These are phyloP conservation scores for Arxiozyma bovina DNA, from an alignment of 1,139 yeast species.

Conservation along the genomic window DNA sequence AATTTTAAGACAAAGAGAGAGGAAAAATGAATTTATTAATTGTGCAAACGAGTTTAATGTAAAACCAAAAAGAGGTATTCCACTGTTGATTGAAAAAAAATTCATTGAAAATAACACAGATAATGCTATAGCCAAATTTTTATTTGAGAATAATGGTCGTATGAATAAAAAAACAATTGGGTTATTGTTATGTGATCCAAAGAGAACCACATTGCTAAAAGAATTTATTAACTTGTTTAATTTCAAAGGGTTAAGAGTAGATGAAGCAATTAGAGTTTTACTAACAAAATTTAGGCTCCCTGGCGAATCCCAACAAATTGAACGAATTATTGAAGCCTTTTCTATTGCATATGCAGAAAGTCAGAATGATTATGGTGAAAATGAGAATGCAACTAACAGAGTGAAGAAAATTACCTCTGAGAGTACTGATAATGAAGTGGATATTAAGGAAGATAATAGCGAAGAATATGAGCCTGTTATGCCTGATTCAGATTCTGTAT, in stretches of 20 bases:
- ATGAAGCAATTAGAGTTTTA: slow-evolving; percentile 81
- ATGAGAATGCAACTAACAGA: slow-evolving; percentile 3
- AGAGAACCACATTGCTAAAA: slow-evolving; percentile 50
- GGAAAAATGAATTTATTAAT: slow-evolving; percentile 63
- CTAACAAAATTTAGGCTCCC: slow-evolving; percentile 84
- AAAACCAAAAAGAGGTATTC: slow-evolving; percentile 69
- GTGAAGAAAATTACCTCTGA: slow-evolving; percentile 17
- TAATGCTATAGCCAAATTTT: slow-evolving; percentile 61
- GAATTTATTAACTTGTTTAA: slow-evolving; percentile 66
- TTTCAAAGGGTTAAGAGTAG: slow-evolving; percentile 70
- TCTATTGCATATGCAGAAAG: slow-evolving; percentile 68
- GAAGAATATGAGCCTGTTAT: slow-evolving; percentile 36
- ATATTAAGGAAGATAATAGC: slow-evolving; percentile 14
- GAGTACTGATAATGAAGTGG: slow-evolving; percentile 8
- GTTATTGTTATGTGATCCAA: slow-evolving; percentile 72
- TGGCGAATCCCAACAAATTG: slow-evolving; percentile 96
- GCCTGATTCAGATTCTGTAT: slow-evolving; percentile 68
- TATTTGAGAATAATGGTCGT: slow-evolving; percentile 70
- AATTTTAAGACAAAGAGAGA: slow-evolving; percentile 37
- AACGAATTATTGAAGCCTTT: slow-evolving; percentile 78
- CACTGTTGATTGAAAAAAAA: slow-evolving; percentile 50
- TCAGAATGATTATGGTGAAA: slow-evolving; percentile 34
- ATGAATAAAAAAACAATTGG: slow-evolving; percentile 84
- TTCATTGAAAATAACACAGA: slow-evolving; percentile 53
- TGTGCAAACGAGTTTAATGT: slow-evolving; percentile 70